These are phyloP conservation scores for Colletotrichum eremochloae DNA, from an alignment of 2,329 filamentous ascomycete species.

Conservation along the genomic window DNA sequence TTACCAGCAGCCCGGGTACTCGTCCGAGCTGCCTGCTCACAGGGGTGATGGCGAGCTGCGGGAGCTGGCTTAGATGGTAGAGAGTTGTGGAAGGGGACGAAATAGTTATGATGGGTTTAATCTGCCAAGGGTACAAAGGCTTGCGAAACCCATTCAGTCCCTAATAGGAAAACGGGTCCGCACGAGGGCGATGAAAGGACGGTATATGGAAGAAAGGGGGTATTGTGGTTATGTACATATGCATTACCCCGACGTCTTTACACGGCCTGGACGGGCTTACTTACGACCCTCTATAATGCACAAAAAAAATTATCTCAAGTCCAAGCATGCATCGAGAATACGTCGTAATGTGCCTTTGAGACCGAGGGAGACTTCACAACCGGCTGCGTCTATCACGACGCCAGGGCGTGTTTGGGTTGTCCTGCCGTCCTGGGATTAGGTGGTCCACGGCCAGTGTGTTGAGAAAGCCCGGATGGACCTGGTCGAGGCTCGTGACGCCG, in stretches of 20 bases:
- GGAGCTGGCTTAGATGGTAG: slow-evolving; percentile 48
- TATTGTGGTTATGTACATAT: slow-evolving; percentile 26
- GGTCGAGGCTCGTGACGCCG: slow-evolving; percentile 71
- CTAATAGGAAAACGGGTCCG: background rate
- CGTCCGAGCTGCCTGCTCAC: slow-evolving; percentile 49
- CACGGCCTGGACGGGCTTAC: slow-evolving; percentile 6
- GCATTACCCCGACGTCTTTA: slow-evolving; percentile 20
- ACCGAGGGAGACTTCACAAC: slow-evolving; percentile 41
- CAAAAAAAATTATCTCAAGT: background rate
- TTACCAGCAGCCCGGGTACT: slow-evolving; percentile 29
- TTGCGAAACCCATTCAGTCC: background rate
- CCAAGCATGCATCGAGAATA: background rate
- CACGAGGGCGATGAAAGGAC: background rate
- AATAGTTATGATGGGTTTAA: slow-evolving; percentile 3
- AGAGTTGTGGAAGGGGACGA: background rate
- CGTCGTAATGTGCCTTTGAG: background rate
- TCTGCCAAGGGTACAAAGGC: background rate
- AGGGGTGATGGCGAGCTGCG: slow-evolving; percentile 50
- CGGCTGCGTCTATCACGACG: slow-evolving; percentile 48
- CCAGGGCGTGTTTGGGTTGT: slow-evolving; percentile 61
- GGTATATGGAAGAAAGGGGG: background rate
- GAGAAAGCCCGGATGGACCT: slow-evolving; percentile 72
- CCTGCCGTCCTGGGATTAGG: slow-evolving; percentile 56
- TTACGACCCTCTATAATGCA: slow-evolving; percentile 14
- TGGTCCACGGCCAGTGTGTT: slow-evolving; percentile 67